phyloP scores from a whole-genome alignment of 2,329 filamentous ascomycete species.

The Fusarium nematophilum region DNA sequence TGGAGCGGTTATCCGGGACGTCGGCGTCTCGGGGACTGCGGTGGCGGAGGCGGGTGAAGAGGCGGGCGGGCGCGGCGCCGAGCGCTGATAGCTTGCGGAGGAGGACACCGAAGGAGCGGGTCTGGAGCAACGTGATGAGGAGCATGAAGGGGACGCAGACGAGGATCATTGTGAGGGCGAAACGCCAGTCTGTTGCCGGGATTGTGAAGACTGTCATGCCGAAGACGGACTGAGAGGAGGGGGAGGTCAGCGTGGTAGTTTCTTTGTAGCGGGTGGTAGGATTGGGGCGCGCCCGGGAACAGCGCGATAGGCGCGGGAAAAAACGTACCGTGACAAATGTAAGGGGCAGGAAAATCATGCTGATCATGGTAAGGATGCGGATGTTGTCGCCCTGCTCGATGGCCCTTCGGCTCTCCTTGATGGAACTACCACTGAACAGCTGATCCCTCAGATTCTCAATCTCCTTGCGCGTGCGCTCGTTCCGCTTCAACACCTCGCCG shows the following conservation, averaged over 20 bases:
- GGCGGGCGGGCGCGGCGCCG: slow-evolving; percentile 7
- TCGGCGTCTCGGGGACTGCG: slow-evolving; percentile 28
- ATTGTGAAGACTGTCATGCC: slow-evolving; percentile 62
- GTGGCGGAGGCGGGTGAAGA: slow-evolving; percentile 10
- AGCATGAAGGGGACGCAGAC: slow-evolving; percentile 65
- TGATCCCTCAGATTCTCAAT: slow-evolving; percentile 69
- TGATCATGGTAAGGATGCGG: slow-evolving; percentile 68
- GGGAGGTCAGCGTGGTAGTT: not conserved
- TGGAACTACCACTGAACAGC: slow-evolving; percentile 71
- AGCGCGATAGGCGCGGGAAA: too few relatives aligned
- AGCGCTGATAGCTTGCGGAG: slow-evolving; percentile 34
- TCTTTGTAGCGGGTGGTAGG: not conserved
- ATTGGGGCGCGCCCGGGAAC: too few relatives aligned
- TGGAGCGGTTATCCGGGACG: slow-evolving; percentile 37
- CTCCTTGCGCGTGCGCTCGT: slow-evolving; percentile 65
- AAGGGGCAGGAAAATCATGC: slow-evolving; percentile 70
- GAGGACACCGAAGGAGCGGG: slow-evolving; percentile 50
- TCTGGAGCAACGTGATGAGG: slow-evolving; percentile 59
- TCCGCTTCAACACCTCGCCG: slow-evolving; percentile 59
- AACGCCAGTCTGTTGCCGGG: slow-evolving; percentile 56
- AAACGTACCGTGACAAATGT: slow-evolving; percentile 67
- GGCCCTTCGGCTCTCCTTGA: slow-evolving; percentile 69
- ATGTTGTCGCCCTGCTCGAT: slow-evolving; percentile 74
- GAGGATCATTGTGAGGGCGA: slow-evolving; percentile 72
- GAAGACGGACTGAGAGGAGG: slow-evolving; percentile 58